Conservation (phyloP, 2,329 filamentous ascomycete species). For the Pezizomycotina sp. region DNA sequence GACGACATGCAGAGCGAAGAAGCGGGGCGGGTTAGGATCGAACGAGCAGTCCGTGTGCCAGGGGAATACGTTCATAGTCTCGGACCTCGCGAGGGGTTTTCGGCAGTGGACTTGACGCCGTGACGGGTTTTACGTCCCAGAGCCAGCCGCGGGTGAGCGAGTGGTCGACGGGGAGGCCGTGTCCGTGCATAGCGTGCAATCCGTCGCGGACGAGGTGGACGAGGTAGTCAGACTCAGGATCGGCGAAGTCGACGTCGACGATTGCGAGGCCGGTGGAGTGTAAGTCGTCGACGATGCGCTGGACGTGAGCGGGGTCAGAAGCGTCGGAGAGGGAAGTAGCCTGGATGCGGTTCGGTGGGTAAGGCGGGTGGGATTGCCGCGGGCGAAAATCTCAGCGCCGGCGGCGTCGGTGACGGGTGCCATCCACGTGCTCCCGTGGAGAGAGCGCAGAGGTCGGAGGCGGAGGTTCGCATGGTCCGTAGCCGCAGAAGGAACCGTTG, state of each 20-base stretch:
- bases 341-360: too few relatives aligned
- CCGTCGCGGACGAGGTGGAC: conserved; percentile 19
- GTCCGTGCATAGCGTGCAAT: conserved; percentile 11
- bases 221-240: conserved; percentile 21
- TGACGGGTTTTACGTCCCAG: conserved; percentile 26
- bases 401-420: conserved; percentile 6
- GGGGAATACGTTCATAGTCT: conserved; percentile 26
- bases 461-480: conserved; percentile 17
- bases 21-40: conserved; percentile 23
- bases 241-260: conserved; percentile 19
- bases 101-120: conserved; percentile 10
- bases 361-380: too few relatives aligned
- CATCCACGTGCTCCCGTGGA: conserved; percentile 14
- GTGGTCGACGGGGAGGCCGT: conserved; percentile 23
- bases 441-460: conserved; percentile 19
- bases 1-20: conserved; percentile 26
- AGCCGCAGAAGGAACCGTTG: conserved; percentile 16
- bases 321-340: too few relatives aligned
- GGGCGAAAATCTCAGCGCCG: too few relatives aligned
- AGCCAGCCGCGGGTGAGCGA: conserved; percentile 24
- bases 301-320: too few relatives aligned
- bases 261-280: conserved; percentile 23
- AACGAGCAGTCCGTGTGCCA: conserved; percentile 28
- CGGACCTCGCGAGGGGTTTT: conserved; percentile 20
- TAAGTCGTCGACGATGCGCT: too few relatives aligned